Base-by-base conservation (phyloP, 768 basidiomycete species). In the Psilocybe cyanescens region DNA sequence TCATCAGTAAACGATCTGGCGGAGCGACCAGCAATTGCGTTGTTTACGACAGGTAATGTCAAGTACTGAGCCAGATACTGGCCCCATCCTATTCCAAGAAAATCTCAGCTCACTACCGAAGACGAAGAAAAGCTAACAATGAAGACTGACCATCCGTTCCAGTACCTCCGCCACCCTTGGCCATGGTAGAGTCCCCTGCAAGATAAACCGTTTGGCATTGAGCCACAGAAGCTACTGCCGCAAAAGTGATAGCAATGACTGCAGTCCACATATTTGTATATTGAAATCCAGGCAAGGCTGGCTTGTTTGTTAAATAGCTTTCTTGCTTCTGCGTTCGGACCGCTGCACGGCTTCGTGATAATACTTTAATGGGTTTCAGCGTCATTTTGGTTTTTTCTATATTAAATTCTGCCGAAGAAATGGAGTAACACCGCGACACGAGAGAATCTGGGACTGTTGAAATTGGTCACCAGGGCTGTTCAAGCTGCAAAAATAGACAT, bases 1-100 rank as follows among this genome's bases (percentile, higher is more conserved):
- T 82, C 79, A 17, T 81, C 79, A 11, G 79, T 81, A 62, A 76
- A 84, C 46, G 79, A 80, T 39, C 83, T 74, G 1, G 83, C 77
- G 49, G 76, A 79, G 6, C 78, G 73, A 3, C 83, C 83, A 7
- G 75, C 79, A 45, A 83, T 76, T 0, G 83, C 83, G 48, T 72
- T 64, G 64, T 84, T 84, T 14, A 81, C 75, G 8, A 83, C 78
- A 1, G 79, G 74, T 52, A 83, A 71, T 3, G 73, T 75, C 35
- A 82, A 58, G 46, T 75, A 82, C 65, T 79, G 76, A 3, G 65
- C 73, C 11, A 82, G 67, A 60, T 77, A 78, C 62, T 79, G 75
- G 1, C 77, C 82, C 82, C 82, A 83, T 11, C 80, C 80, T 81
- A 51, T 35, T 5, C 19, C 28, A 55, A 41, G 17, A 45, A 37